phyloP scores from a whole-genome alignment of 495 filamentous ascomycete genomes.

The Sabuloglossum arenarium region DNA sequence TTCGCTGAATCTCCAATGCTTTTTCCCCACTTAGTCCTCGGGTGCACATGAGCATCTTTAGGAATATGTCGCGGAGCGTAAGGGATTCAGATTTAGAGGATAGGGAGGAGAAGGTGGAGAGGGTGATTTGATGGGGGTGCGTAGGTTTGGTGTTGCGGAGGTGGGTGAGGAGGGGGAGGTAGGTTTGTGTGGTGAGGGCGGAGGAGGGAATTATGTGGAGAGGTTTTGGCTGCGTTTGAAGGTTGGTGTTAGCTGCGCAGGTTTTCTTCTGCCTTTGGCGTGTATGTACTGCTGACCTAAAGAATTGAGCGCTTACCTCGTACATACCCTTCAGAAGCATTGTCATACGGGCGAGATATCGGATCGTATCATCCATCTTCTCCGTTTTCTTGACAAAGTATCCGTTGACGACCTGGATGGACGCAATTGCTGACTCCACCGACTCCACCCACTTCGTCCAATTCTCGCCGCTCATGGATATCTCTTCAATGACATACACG shows the following conservation, averaged over 20 bases:
- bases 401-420: slow-evolving; percentile 61
- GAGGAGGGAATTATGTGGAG: slow-evolving; percentile 40
- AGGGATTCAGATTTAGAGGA: slow-evolving; percentile 54
- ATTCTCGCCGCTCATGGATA: slow-evolving; percentile 26
- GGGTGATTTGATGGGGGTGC: slow-evolving; percentile 30
- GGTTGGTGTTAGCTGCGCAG: not conserved
- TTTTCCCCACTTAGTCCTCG: slow-evolving; percentile 62
- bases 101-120: slow-evolving; percentile 47
- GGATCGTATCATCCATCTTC: slow-evolving; percentile 61
- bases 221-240: slow-evolving; percentile 10
- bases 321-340: slow-evolving; percentile 43
- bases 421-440: slow-evolving; percentile 53
- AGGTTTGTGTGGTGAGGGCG: slow-evolving; percentile 46
- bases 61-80: slow-evolving; percentile 50
- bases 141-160: slow-evolving; percentile 18
- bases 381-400: slow-evolving; percentile 65
- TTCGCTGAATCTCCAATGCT: slow-evolving; percentile 56
- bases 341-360: slow-evolving; percentile 60
- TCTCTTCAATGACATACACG: slow-evolving; percentile 66
- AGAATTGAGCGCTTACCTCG: slow-evolving; percentile 24
- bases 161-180: slow-evolving; percentile 38
- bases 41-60: slow-evolving; percentile 82
- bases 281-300: not conserved
- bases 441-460: slow-evolving; percentile 37
- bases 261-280: not conserved